Percentiles rank a stretch among this genome's conserved stretches.
Evolutionary conservation across 768 basidiomycete genomes (phyloP).

Genomic region (Collybiopsis luxurians): DNA sequence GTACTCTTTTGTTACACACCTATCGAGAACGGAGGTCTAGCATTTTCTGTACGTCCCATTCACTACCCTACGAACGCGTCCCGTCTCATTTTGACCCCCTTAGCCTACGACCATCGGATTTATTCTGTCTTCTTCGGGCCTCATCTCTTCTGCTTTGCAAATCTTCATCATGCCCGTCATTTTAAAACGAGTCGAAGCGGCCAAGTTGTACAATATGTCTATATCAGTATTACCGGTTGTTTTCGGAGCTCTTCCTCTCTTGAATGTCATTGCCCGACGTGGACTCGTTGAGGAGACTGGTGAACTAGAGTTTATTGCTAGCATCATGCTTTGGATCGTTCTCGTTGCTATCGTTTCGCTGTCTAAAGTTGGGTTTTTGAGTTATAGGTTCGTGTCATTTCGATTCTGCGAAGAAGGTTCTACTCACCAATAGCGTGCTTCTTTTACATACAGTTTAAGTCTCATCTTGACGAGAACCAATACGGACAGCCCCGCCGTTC

Average conservation of each 20-base stretch:
- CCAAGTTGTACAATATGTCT: constrained; percentile 50
- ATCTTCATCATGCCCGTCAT: constrained; percentile 52
- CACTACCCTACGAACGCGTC: neutral
- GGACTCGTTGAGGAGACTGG: neutral
- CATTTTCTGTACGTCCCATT: constrained; percentile 46
- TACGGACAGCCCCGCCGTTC: constrained; percentile 45
- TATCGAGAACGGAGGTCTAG: constrained; percentile 52
- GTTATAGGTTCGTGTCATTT: neutral
- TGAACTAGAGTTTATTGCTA: neutral
- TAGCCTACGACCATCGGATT: constrained; percentile 46
- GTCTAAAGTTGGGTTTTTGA: neutral
- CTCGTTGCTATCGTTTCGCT: neutral
- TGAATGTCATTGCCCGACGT: constrained; percentile 8
- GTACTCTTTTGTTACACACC: constrained; percentile 68
- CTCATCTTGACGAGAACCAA: constrained; percentile 59
- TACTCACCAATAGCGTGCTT: no score
- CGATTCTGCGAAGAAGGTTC: no score
- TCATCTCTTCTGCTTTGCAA: constrained; percentile 45
- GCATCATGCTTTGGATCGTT: neutral
- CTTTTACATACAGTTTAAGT: constrained; percentile 61
- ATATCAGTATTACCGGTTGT: constrained; percentile 52
- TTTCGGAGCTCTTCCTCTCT: constrained; percentile 43
- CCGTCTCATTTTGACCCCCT: neutral
- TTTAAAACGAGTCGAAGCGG: constrained; percentile 45
- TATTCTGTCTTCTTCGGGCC: constrained; percentile 49